phyloP scores from a whole-genome alignment of 2,329 filamentous ascomycete genomes.

The Fusarium xylarioides region DNA sequence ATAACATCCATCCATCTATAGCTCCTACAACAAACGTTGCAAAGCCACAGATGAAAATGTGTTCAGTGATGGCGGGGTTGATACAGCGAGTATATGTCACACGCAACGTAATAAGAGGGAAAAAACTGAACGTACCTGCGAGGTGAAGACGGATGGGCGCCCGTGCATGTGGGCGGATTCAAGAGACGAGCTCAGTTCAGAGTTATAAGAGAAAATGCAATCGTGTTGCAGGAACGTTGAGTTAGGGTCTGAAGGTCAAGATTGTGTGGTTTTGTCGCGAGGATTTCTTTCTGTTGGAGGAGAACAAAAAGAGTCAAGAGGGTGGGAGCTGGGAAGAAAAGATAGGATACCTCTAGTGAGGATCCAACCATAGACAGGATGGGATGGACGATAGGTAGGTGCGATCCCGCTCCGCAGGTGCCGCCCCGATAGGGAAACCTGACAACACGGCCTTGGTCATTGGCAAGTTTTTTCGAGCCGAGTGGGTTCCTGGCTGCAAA shows the following conservation, averaged over 20 bases:
- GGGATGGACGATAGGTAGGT: background rate
- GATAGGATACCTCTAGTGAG: background rate
- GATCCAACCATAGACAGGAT: background rate
- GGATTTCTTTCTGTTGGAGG: slow-evolving; percentile 31
- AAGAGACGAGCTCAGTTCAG: slow-evolving; percentile 46
- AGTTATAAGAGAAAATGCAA: slow-evolving; percentile 30
- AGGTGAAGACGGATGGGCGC: slow-evolving; percentile 85
- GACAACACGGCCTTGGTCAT: slow-evolving; percentile 42
- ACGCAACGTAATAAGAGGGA: background rate
- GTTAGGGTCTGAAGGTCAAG: slow-evolving; percentile 2
- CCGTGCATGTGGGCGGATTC: slow-evolving; percentile 83
- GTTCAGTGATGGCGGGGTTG: slow-evolving; percentile 32
- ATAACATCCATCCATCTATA: background rate
- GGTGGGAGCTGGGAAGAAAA: slow-evolving; percentile 25
- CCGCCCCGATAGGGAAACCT: slow-evolving; percentile 16
- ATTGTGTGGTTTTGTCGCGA: slow-evolving; percentile 10
- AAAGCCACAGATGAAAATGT: slow-evolving; percentile 16
- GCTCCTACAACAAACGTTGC: slow-evolving; percentile 3
- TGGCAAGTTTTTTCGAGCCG: slow-evolving; percentile 35
- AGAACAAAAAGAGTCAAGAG: slow-evolving; percentile 20
- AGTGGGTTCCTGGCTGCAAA: slow-evolving; percentile 20
- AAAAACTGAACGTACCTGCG: slow-evolving; percentile 68
- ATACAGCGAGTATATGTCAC: background rate
- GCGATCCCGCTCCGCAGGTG: slow-evolving; percentile 27
- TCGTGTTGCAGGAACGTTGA: slow-evolving; percentile 12